Evolutionary conservation across 177 flowering plant species (phyloP).

Genomic region (Vitis hybrid): DNA sequence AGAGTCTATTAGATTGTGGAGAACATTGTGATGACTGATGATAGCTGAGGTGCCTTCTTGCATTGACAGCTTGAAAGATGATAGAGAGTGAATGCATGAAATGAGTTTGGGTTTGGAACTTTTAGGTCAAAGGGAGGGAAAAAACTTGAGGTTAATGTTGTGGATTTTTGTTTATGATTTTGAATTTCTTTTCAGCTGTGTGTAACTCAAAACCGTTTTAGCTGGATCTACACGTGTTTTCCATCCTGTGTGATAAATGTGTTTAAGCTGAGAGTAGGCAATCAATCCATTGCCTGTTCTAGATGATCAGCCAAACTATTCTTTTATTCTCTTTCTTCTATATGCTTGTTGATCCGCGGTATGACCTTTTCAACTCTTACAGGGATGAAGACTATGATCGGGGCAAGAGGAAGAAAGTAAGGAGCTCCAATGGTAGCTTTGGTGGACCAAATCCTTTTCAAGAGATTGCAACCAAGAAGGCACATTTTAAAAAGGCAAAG

Average conservation of each 20-base stretch:
- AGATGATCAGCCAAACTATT: too few relatives aligned
- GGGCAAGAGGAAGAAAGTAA: conserved; percentile 76
- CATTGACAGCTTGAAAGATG: too few relatives aligned
- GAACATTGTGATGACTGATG: too few relatives aligned
- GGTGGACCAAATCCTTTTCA: conserved; percentile 75
- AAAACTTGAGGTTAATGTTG: too few relatives aligned
- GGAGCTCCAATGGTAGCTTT: conserved; percentile 26
- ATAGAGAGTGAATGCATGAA: too few relatives aligned
- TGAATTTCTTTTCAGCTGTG: background rate
- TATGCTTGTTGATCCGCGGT: background rate
- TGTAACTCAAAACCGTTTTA: background rate
- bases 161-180: too few relatives aligned
- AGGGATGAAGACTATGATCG: conserved; percentile 84
- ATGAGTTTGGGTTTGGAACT: too few relatives aligned
- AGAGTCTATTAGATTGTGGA: too few relatives aligned
- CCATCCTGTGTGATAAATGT: background rate
- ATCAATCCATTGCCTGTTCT: too few relatives aligned
- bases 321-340: background rate
- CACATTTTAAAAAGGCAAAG: conserved; percentile 37
- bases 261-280: too few relatives aligned
- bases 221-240: background rate
- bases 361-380: background rate
- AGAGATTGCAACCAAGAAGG: conserved; percentile 44
- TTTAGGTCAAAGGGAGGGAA: too few relatives aligned
- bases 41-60: too few relatives aligned